Conservation (phyloP, 768 basidiomycete genomes). For the Bullera alba region DNA sequence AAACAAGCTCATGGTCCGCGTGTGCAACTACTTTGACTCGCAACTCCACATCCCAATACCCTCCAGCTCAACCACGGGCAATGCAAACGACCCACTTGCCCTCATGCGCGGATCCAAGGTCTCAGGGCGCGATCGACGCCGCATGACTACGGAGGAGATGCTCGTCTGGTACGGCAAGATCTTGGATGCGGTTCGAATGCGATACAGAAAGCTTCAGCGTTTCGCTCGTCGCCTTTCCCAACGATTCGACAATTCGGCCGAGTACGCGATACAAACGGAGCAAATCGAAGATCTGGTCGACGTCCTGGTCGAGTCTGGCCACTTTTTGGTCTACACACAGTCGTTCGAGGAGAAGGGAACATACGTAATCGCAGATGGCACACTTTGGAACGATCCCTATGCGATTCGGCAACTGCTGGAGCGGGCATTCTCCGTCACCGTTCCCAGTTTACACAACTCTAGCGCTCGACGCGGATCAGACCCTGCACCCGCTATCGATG, state of each 20-base stretch:
- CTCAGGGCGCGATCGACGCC: constrained; percentile 25
- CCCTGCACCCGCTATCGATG: background rate
- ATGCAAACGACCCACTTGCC: background rate
- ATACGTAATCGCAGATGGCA: constrained; percentile 76
- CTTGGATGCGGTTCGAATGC: constrained; percentile 79
- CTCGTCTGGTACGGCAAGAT: constrained; percentile 87
- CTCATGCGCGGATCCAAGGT: background rate
- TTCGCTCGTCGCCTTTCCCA: constrained; percentile 71
- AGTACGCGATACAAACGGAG: constrained; percentile 33
- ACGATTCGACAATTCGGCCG: constrained; percentile 62
- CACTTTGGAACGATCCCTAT: constrained; percentile 68
- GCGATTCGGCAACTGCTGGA: constrained; percentile 70
- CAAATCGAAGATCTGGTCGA: constrained; percentile 49
- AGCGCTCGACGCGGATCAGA: constrained; percentile 11
- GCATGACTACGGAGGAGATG: constrained; percentile 74
- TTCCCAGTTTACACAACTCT: constrained; percentile 9
- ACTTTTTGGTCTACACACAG: constrained; percentile 89
- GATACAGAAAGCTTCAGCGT: constrained; percentile 88
- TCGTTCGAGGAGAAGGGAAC: constrained; percentile 79
- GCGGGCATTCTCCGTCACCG: constrained; percentile 58
- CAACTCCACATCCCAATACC: constrained; percentile 61
- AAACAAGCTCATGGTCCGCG: constrained; percentile 84
- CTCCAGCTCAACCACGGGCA: constrained; percentile 4
- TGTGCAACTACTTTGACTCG: constrained; percentile 88
- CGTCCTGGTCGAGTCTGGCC: constrained; percentile 71